Conservation (phyloP, 768 basidiomycete species). For the Phanerochaete carnosa region DNA sequence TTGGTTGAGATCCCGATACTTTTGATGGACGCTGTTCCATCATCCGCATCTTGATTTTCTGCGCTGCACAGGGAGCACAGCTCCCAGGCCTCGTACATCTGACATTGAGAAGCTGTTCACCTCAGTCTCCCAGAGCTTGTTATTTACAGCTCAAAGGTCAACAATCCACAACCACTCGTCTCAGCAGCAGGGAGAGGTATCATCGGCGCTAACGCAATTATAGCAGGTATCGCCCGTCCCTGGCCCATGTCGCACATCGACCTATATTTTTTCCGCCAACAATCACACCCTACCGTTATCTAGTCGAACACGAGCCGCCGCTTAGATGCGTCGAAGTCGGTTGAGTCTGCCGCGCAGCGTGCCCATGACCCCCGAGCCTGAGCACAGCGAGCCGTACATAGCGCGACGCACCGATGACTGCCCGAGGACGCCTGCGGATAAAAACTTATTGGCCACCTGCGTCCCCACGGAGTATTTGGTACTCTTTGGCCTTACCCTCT, state of each 20-base stretch:
- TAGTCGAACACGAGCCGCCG: not conserved
- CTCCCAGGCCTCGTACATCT: conserved; percentile 1
- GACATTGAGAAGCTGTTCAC: not conserved
- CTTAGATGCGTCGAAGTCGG: not conserved
- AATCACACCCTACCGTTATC: not conserved
- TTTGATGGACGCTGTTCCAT: conserved; percentile 4
- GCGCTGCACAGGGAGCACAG: not conserved
- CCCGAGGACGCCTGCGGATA: not conserved
- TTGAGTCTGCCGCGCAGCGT: not conserved
- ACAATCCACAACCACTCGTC: not conserved
- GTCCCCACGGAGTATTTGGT: not conserved
- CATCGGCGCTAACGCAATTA: not conserved
- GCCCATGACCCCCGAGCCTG: conserved; percentile 8
- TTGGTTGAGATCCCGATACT: not conserved
- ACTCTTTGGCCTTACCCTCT: not conserved
- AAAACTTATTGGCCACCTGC: not conserved
- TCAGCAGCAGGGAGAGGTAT: not conserved
- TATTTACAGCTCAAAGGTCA: not conserved
- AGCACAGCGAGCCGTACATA: not conserved
- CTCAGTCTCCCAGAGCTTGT: not conserved
- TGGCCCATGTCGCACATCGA: not conserved
- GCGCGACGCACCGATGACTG: not conserved
- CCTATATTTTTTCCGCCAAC: not conserved
- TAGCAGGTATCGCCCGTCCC: not conserved
- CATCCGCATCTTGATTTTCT: conserved; percentile 4